Conservation (phyloP, 371 early-diverging fungal species). For the Mucor circinelloides region DNA sequence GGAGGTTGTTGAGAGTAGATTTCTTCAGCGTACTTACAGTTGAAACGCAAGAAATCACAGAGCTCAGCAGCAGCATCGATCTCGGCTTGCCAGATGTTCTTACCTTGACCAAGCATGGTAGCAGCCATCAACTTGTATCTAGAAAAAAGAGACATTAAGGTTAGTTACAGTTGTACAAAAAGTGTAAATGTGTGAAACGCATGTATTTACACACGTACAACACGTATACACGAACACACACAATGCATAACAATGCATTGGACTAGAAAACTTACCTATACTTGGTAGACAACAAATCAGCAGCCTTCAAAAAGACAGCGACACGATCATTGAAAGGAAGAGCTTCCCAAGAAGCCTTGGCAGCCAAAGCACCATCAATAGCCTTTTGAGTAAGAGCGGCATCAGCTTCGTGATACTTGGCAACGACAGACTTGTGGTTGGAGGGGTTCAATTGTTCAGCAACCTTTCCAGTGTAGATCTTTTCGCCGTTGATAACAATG, state of each 20-base stretch:
- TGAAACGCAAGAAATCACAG: conserved; percentile 95
- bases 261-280: conserved; percentile 73
- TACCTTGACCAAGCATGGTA: conserved; percentile 98
- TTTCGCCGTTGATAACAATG: conserved; percentile 84
- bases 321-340: conserved; percentile 95
- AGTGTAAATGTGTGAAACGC: neutral
- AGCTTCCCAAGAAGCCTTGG: conserved; percentile 88
- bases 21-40: conserved; percentile 92
- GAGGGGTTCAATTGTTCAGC: conserved; percentile 83
- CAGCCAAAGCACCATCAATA: conserved; percentile 88
- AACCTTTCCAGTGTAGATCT: conserved; percentile 69
- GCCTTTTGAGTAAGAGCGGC: conserved; percentile 74
- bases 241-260: neutral
- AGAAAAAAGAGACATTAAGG: neutral
- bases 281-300: conserved; percentile 88
- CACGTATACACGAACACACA: neutral
- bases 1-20: conserved; percentile 94
- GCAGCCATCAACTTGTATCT: conserved; percentile 94
- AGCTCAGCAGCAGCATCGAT: conserved; percentile 96
- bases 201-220: neutral
- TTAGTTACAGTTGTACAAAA: conserved; percentile 1
- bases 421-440: conserved; percentile 80
- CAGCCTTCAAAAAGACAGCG: conserved; percentile 97
- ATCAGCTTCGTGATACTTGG: conserved; percentile 87
- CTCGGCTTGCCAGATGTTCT: conserved; percentile 99